Conservation (phyloP, 2,329 filamentous ascomycete genomes). For the Graphiopsis chlorocephala region DNA sequence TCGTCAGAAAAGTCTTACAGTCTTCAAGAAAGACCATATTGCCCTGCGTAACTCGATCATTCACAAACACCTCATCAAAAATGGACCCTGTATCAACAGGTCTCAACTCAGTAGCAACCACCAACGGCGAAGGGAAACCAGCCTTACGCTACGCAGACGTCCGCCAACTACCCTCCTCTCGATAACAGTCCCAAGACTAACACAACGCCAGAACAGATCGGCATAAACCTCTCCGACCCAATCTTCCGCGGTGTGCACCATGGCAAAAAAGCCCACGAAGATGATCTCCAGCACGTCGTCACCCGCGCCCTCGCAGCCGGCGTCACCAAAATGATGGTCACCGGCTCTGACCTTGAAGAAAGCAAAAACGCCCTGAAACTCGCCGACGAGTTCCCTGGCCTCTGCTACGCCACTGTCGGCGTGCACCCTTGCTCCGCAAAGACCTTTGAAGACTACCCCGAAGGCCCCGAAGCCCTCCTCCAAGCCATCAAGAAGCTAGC, state of each 20-base stretch:
- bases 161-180: constrained; percentile 28
- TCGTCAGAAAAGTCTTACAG: neutral
- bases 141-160: constrained; percentile 45
- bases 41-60: neutral
- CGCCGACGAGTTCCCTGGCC: constrained; percentile 69
- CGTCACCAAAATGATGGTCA: constrained; percentile 87
- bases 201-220: constrained; percentile 55
- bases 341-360: constrained; percentile 80
- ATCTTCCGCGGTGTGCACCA: constrained; percentile 85
- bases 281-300: constrained; percentile 75
- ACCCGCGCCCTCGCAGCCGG: constrained; percentile 73
- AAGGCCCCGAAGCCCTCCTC: constrained; percentile 56
- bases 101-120: constrained; percentile 19
- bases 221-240: constrained; percentile 92
- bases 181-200: constrained; percentile 16
- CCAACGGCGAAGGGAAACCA: constrained; percentile 15
- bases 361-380: constrained; percentile 72
- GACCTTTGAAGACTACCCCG: constrained; percentile 66
- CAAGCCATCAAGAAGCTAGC: constrained; percentile 64
- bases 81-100: constrained; percentile 28
- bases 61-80: constrained; percentile 2
- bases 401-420: constrained; percentile 85
- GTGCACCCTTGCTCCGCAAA: constrained; percentile 89
- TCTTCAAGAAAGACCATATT: neutral
- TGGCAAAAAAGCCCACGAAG: constrained; percentile 69